Conservation (phyloP, 225 moss, liverwort and hornwort genomes). For the Bryoerythrophyllum caledonicum region DNA sequence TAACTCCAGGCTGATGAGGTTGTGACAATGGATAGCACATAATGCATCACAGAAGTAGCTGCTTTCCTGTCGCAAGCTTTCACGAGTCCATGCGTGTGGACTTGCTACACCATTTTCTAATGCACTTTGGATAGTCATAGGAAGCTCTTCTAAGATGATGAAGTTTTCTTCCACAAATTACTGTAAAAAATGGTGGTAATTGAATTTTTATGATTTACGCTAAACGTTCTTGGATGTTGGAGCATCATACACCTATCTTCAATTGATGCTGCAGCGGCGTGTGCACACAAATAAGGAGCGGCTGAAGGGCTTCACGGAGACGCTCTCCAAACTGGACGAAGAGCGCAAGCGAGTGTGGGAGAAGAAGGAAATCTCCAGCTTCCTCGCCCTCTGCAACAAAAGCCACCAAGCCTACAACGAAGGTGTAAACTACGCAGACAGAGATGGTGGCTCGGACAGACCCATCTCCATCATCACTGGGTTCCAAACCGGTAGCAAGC, state of each 20-base stretch:
- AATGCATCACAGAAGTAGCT: no score
- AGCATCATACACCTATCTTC: background rate
- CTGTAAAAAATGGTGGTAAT: no score
- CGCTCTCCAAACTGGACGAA: constrained; percentile 35
- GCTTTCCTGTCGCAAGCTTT: no score
- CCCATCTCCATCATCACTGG: constrained; percentile 60
- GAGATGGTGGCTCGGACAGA: constrained; percentile 49
- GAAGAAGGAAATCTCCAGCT: constrained; percentile 35
- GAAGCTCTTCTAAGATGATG: no score
- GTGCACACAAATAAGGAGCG: constrained; percentile 47
- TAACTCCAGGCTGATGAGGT: no score
- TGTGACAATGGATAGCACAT: no score
- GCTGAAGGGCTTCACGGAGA: constrained; percentile 32
- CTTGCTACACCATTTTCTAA: no score
- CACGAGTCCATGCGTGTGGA: no score
- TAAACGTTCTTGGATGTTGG: background rate
- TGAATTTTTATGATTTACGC: no score
- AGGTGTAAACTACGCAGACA: no score
- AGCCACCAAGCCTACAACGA: constrained; percentile 54
- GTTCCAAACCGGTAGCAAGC: constrained; percentile 56
- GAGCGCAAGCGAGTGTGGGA: constrained; percentile 40
- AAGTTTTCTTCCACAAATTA: no score
- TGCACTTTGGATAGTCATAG: no score
- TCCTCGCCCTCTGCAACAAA: constrained; percentile 42
- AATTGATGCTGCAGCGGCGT: constrained; percentile 39